Percentiles rank a stretch among this genome's conserved stretches.
Evolutionary conservation across 2,329 filamentous ascomycete species (phyloP).

Genomic region (Colletotrichum viniferum): DNA sequence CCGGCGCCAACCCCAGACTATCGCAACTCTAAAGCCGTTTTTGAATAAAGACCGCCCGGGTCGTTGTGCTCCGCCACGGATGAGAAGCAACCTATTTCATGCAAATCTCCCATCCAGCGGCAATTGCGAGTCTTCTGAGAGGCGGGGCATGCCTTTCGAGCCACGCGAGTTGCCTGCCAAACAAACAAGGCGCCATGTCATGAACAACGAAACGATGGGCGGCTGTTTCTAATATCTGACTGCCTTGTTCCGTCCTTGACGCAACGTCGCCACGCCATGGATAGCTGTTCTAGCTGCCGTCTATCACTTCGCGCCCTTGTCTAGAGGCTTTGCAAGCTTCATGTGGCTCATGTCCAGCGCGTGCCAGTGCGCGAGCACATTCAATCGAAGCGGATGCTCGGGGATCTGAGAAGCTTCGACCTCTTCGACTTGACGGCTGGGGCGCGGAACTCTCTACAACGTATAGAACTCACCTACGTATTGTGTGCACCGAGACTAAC

Average conservation of each 20-base stretch:
- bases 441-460: background rate
- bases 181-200: background rate
- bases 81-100: background rate
- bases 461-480: background rate
- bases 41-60: background rate
- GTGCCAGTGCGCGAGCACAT: background rate
- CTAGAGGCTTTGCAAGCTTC: background rate
- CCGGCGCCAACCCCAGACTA: constrained; percentile 4
- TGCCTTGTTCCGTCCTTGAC: background rate
- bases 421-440: background rate
- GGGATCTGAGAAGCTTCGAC: background rate
- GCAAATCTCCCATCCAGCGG: constrained; percentile 29
- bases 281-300: background rate
- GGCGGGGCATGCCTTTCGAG: background rate
- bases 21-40: background rate
- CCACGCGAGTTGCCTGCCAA: background rate
- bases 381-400: background rate
- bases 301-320: background rate
- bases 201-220: background rate
- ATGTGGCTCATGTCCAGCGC: background rate
- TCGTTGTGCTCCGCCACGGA: background rate
- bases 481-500: background rate
- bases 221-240: background rate
- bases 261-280: background rate
- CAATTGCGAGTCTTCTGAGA: constrained; percentile 36